A percentile compares a stretch with the other conserved stretches of the same genome.
These are phyloP conservation scores for Rutidosis leptorrhynchoides DNA, from an alignment of 129 eudicot species.

Conservation along the genomic window DNA sequence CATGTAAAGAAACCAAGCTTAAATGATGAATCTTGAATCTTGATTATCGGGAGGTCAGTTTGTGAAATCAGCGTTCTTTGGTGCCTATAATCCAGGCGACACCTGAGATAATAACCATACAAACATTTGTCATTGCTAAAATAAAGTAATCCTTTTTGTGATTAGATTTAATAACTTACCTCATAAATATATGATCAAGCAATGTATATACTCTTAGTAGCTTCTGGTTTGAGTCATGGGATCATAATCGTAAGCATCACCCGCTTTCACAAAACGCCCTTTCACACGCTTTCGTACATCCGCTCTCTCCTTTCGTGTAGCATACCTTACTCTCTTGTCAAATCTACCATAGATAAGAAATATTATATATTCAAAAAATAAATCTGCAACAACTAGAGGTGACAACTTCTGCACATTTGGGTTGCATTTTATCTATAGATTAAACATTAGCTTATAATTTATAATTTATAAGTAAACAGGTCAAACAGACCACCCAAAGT, in stretches of 20 bases:
- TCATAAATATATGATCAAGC: slow-evolving; percentile 21
- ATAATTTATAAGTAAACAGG: too few species aligned
- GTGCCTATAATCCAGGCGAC: slow-evolving; percentile 9
- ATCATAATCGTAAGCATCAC: slow-evolving; percentile 78
- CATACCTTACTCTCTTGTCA: slow-evolving; percentile 80
- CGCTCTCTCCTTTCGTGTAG: slow-evolving; percentile 84
- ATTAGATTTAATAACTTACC: slow-evolving; percentile 34
- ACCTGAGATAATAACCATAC: slow-evolving; percentile 24
- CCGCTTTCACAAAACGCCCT: slow-evolving; percentile 87
- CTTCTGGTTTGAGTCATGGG: slow-evolving; percentile 66
- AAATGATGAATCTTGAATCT: slow-evolving; percentile 18
- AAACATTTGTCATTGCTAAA: slow-evolving; percentile 18
- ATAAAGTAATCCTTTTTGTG: slow-evolving; percentile 29
- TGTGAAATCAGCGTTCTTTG: slow-evolving; percentile 11
- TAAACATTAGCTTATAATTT: not conserved
- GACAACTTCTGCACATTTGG: not conserved
- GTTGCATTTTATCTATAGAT: not conserved
- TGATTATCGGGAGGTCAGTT: slow-evolving; percentile 4
- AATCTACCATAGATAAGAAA: slow-evolving; percentile 38
- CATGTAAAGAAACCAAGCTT: slow-evolving; percentile 18
- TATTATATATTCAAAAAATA: not conserved
- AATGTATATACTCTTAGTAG: slow-evolving; percentile 39
- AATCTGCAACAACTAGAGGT: not conserved
- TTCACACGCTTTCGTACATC: slow-evolving; percentile 83
- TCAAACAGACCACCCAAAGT: not conserved